Evolutionary conservation across 2,329 filamentous ascomycete genomes (phyloP), one percentile per base, ranked within the genome.

Genomic region (Monosporascus sp.): DNA sequence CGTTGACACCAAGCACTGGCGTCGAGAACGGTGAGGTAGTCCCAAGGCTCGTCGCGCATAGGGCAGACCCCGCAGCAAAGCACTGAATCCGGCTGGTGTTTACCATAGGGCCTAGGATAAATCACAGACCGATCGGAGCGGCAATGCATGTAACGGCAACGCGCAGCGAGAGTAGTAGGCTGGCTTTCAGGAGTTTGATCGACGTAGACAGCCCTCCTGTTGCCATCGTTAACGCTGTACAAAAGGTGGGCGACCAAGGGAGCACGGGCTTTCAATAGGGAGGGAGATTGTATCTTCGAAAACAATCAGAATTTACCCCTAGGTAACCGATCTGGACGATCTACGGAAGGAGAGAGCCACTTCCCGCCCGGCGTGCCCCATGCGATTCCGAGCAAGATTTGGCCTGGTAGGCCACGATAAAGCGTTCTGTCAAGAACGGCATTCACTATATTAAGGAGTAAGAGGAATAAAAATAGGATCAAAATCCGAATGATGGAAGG

Each of bases 371-470:
- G 87, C 0, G 77, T 78, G 8, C 88, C 88, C 80, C 81, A 92
- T 8, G 83, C 79, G 8, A 90, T 78, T 14, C 88, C 88, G 18
- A 90, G 66, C 7, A 90, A 71, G 15, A 92, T 76, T 60, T 92
- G 86, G 1, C 87, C 88, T 6, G 91, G 70, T 0, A 91, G 76
- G 0, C 87, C 88, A 61, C 87, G 90, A 65, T 85, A 89, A 0
- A 89, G 63, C 0, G 81, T 58, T 15, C 70, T 74, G 59, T 90
- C 81, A 1, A 90, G 73, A 0, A 76, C 62, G 52, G 73, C 72
- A 56, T 84, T 83, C 55, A 81, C 59, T 6, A 78, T 45, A 58
- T 89, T 89, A 45, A 89, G 75, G 0, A 81, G 64, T 0, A 89
- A 63, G 0, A 90, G 66, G 58, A 91, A 85, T 0, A 82, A 82